A percentile compares a stretch with the other conserved stretches of the same genome.
Conservation (phyloP, 2,329 filamentous ascomycete genomes). For the Epichloe bromicola region DNA sequence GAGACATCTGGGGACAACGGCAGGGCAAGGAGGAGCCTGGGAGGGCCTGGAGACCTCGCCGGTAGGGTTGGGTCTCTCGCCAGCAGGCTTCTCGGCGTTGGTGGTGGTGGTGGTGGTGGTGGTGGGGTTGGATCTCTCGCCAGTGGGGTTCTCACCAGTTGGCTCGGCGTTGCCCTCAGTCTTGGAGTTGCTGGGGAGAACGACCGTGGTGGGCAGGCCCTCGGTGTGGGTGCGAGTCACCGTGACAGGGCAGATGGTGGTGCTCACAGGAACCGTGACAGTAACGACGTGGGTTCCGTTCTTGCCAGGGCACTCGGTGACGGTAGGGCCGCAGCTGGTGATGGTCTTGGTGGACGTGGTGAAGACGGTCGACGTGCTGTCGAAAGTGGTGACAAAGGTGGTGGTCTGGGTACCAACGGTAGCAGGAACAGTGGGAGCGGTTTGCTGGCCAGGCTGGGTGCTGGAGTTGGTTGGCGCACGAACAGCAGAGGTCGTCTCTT, state of each 20-base stretch:
- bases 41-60: constrained; percentile 7
- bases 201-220: constrained; percentile 6
- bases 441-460: constrained; percentile 1
- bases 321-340: constrained; percentile 32
- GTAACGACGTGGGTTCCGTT: constrained; percentile 36
- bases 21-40: constrained; percentile 38
- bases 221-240: constrained; percentile 33
- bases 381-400: constrained; percentile 23
- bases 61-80: constrained; percentile 5
- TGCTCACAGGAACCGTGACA: constrained; percentile 42
- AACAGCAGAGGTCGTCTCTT: constrained; percentile 3
- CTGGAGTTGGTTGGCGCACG: background rate
- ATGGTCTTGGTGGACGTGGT: constrained; percentile 36
- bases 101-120: background rate
- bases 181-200: constrained; percentile 7
- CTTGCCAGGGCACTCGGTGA: constrained; percentile 38
- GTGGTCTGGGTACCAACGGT: background rate
- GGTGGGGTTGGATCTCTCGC: constrained; percentile 5
- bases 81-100: background rate
- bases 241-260: constrained; percentile 50
- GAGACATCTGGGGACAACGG: constrained; percentile 72
- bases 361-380: constrained; percentile 37
- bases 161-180: constrained; percentile 4
- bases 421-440: constrained; percentile 1
- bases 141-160: constrained; percentile 8